Percentiles rank a stretch among this genome's conserved stretches.
These are phyloP conservation scores for Cardamine occulta DNA, from an alignment of 345 rosid genomes.

Conservation along the genomic window DNA sequence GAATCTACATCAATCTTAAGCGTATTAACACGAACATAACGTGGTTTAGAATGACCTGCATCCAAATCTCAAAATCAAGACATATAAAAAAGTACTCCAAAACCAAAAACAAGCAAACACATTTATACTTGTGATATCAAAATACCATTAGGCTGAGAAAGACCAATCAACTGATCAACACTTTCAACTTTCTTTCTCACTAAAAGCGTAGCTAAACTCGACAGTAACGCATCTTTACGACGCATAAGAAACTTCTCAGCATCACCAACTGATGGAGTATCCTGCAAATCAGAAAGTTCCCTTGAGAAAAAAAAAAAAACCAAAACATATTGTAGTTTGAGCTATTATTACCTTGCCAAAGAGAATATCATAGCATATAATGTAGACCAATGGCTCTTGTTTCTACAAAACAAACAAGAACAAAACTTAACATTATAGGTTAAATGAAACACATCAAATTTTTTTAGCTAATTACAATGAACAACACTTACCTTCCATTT, in stretches of 20 bases:
- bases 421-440: neutral
- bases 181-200: slow-evolving; percentile 63
- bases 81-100: neutral
- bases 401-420: slow-evolving; percentile 55
- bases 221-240: slow-evolving; percentile 55
- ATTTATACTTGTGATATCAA: neutral
- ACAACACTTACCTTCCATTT: slow-evolving; percentile 70
- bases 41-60: slow-evolving; percentile 71
- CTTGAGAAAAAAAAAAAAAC: slow-evolving; percentile 20
- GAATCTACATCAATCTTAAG: slow-evolving; percentile 73
- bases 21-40: slow-evolving; percentile 87
- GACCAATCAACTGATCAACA: slow-evolving; percentile 62
- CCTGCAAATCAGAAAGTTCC: slow-evolving; percentile 49
- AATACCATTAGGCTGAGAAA: slow-evolving; percentile 59
- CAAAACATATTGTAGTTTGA: neutral
- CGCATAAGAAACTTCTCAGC: slow-evolving; percentile 74
- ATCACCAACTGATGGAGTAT: slow-evolving; percentile 62
- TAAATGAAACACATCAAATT: slow-evolving; percentile 14
- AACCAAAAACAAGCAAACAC: neutral
- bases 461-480: neutral
- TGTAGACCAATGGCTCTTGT: slow-evolving; percentile 71
- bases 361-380: slow-evolving; percentile 71
- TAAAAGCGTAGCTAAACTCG: slow-evolving; percentile 64
- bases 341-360: slow-evolving; percentile 67
- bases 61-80: slow-evolving; percentile 33